Conservation (phyloP, 139 green algal species). For the Desmodesmus armatus region DNA sequence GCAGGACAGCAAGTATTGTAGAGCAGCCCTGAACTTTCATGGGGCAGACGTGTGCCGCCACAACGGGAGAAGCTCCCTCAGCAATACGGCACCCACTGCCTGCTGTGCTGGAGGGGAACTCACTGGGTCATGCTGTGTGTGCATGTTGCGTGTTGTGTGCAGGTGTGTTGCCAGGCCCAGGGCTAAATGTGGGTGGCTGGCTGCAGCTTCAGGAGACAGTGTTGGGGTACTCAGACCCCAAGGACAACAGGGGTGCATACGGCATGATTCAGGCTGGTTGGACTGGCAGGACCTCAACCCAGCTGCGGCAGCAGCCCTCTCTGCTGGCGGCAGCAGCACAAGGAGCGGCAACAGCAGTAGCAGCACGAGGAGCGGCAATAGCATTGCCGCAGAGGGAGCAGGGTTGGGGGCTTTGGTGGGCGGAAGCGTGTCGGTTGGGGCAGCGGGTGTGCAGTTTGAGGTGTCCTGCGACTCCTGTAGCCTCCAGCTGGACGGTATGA, state of each 20-base stretch:
- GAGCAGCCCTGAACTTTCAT: too few species aligned
- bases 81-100: too few species aligned
- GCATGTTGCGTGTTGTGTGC: too few species aligned
- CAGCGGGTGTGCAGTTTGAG: constrained; percentile 35
- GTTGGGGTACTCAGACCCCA: background rate
- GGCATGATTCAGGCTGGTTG: constrained; percentile 25
- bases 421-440: background rate
- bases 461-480: background rate
- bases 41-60: too few species aligned
- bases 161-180: constrained; percentile 10
- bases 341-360: background rate
- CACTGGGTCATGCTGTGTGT: too few species aligned
- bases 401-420: background rate
- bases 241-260: background rate
- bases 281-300: constrained; percentile 15
- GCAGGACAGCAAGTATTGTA: too few species aligned
- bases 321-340: background rate
- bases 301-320: background rate
- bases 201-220: constrained; percentile 26
- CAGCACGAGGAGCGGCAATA: background rate
- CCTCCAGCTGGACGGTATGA: constrained; percentile 13
- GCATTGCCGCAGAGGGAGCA: too few species aligned
- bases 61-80: too few species aligned
- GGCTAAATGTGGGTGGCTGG: background rate
- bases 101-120: too few species aligned